Percentiles rank a stretch among this genome's conserved stretches.
Conservation (phyloP, 106 monocot genomes). For the Allium cepa region DNA sequence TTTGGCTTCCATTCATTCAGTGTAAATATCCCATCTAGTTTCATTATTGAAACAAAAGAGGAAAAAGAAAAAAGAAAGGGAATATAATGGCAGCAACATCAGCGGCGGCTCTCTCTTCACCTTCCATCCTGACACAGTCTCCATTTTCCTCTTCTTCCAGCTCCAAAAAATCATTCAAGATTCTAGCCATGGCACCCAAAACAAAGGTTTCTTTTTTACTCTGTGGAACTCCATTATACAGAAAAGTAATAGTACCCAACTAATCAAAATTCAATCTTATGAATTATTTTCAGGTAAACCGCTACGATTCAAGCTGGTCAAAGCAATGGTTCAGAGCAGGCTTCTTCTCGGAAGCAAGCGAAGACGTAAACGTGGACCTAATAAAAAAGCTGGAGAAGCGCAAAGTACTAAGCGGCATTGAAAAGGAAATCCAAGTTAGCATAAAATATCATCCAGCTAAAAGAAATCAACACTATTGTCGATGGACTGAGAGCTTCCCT, state of each 20-base stretch:
- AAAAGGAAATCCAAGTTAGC: conserved; percentile 73
- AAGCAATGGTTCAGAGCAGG: conserved; percentile 96
- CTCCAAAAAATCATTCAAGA: conserved; percentile 11
- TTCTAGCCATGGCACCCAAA: conserved; percentile 71
- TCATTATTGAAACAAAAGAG: too few relatives aligned
- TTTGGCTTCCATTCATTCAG: too few relatives aligned
- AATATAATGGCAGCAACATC: neutral
- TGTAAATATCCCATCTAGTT: too few relatives aligned
- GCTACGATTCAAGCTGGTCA: conserved; percentile 63
- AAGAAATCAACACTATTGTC: conserved; percentile 66
- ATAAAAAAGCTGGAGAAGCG: conserved; percentile 77
- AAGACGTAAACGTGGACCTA: conserved; percentile 68
- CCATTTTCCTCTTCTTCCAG: conserved; percentile 7
- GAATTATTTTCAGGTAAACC: conserved; percentile 49
- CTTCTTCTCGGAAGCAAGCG: conserved; percentile 62
- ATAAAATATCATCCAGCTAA: conserved; percentile 50
- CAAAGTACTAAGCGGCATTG: conserved; percentile 80
- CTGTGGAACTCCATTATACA: neutral
- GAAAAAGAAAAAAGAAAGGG: too few relatives aligned
- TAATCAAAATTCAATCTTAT: neutral
- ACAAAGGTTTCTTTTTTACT: conserved; percentile 37
- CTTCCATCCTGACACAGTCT: too few relatives aligned
- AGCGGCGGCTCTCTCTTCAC: conserved; percentile 5
- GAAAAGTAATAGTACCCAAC: neutral
- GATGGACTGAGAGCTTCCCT: too few relatives aligned